phyloP scores from a whole-genome alignment of 495 filamentous ascomycete genomes.

The Neurospora sp. region DNA sequence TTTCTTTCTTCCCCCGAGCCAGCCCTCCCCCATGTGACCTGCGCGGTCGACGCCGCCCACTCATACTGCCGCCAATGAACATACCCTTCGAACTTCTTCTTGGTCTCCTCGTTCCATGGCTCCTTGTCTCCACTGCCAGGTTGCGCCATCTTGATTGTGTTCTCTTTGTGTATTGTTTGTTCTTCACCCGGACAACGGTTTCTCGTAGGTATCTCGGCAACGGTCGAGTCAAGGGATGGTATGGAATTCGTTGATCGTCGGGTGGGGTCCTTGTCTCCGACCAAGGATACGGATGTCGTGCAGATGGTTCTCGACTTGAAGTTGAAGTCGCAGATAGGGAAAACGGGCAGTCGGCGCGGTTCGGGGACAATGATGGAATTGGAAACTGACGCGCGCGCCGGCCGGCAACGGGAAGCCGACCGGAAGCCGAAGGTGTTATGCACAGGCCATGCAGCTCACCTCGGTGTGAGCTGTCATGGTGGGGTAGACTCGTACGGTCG shows the following conservation, averaged over 20 bases:
- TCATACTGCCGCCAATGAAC: neutral
- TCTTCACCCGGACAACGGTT: neutral
- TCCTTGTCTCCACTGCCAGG: conserved; percentile 1
- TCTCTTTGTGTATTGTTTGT: neutral
- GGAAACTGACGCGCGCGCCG: neutral
- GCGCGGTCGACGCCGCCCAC: neutral
- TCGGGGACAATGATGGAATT: neutral
- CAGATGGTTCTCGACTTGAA: neutral
- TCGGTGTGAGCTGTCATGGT: neutral
- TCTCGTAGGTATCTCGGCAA: neutral
- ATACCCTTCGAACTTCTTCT: conserved; percentile 37
- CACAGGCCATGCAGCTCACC: neutral
- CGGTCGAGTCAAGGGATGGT: neutral
- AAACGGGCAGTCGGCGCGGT: neutral
- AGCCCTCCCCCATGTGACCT: neutral
- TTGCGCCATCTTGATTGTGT: neutral
- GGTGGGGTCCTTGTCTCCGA: neutral
- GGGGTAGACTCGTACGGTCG: neutral
- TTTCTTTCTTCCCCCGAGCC: neutral
- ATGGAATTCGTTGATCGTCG: neutral
- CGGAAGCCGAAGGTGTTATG: neutral
- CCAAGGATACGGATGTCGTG: neutral
- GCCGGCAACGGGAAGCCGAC: neutral
- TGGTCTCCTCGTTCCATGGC: conserved; percentile 34
- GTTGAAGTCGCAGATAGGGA: neutral